Evolutionary conservation across 305 asterid genomes (phyloP).

Genomic region (Stenogyne calaminthoides): DNA sequence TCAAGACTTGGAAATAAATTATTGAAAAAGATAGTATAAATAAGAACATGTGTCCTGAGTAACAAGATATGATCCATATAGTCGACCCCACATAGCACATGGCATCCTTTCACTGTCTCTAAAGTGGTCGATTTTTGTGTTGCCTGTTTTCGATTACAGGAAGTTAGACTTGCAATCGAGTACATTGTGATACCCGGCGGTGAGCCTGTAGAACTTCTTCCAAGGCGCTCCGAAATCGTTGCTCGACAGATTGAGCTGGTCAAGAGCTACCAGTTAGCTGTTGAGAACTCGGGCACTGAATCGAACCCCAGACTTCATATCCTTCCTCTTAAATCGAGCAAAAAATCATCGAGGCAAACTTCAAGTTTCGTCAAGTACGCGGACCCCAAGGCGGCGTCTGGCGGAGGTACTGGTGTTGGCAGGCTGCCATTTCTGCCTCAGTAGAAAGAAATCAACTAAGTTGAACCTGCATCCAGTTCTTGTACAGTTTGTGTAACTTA

Average conservation of each 20-base stretch:
- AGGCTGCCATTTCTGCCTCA: slow-evolving; percentile 76
- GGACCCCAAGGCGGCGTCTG: slow-evolving; percentile 28
- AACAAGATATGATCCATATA: not conserved
- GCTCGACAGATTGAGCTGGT: slow-evolving; percentile 93
- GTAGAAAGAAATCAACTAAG: slow-evolving; percentile 33
- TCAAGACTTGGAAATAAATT: no score
- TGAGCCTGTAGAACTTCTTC: slow-evolving; percentile 95
- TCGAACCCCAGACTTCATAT: slow-evolving; percentile 84
- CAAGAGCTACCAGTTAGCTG: slow-evolving; percentile 83
- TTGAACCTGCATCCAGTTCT: slow-evolving; percentile 36
- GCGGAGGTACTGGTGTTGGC: slow-evolving; percentile 41
- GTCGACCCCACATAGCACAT: not conserved
- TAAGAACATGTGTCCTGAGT: not conserved
- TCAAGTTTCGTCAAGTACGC: slow-evolving; percentile 36
- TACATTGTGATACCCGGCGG: slow-evolving; percentile 97
- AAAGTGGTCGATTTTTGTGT: not conserved
- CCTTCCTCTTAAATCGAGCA: slow-evolving; percentile 74
- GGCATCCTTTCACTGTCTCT: no score
- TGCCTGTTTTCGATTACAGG: slow-evolving; percentile 44
- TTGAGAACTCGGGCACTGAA: slow-evolving; percentile 86
- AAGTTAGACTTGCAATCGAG: slow-evolving; percentile 95
- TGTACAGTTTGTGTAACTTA: slow-evolving; percentile 50
- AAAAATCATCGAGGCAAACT: slow-evolving; percentile 38
- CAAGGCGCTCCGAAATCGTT: slow-evolving; percentile 88
- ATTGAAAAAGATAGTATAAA: no score